Evolutionary conservation across 768 basidiomycete genomes (phyloP).

Genomic region (Stropharia rugosoannulata): DNA sequence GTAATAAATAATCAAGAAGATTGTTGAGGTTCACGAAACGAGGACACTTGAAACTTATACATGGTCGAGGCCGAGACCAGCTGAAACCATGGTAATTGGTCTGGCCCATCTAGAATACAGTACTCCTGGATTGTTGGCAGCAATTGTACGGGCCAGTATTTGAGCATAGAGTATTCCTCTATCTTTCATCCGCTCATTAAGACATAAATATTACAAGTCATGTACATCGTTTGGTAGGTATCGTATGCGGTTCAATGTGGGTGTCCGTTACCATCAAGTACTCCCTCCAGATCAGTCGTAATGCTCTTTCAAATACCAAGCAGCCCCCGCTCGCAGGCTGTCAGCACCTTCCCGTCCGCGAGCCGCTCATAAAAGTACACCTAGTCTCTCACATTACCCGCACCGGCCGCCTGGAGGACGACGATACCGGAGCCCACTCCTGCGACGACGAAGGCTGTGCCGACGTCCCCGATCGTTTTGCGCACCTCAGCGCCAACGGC

Average conservation of each 20-base stretch:
- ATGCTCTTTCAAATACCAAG: too few relatives aligned
- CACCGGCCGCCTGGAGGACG: constrained; percentile 62
- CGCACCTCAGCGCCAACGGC: constrained; percentile 59
- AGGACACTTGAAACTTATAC: too few relatives aligned
- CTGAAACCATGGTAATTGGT: too few relatives aligned
- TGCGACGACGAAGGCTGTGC: constrained; percentile 68
- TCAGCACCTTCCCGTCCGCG: too few relatives aligned
- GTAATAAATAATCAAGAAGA: background rate
- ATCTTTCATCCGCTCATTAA: too few relatives aligned
- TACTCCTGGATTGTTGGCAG: too few relatives aligned
- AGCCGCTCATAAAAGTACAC: constrained; percentile 2
- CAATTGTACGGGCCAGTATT: too few relatives aligned
- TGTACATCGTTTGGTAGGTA: background rate
- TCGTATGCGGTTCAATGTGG: background rate
- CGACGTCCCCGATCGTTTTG: constrained; percentile 87
- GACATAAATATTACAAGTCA: background rate
- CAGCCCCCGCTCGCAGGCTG: too few relatives aligned
- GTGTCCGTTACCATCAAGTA: background rate
- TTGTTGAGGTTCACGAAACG: background rate
- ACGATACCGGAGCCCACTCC: constrained; percentile 58
- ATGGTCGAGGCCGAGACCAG: too few relatives aligned
- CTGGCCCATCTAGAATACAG: too few relatives aligned
- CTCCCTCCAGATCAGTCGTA: too few relatives aligned
- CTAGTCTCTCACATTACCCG: constrained; percentile 64
- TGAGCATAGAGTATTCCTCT: too few relatives aligned